Evolutionary conservation across 345 rosid genomes (phyloP).

Genomic region (Euphorbia peplus): DNA sequence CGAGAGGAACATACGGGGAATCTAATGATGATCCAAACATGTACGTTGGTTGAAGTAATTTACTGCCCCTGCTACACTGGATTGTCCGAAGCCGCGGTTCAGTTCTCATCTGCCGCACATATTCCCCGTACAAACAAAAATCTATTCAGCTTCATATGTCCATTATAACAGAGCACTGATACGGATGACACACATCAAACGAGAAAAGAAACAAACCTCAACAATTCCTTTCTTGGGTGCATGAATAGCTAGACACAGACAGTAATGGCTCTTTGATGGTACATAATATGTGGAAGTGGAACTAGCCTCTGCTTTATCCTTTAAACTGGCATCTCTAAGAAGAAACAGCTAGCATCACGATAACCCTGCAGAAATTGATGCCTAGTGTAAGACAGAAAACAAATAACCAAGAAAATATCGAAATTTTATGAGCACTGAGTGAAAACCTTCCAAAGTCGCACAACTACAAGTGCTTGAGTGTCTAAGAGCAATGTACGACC

Average conservation of each 20-base stretch:
- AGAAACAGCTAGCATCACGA: conserved; percentile 90
- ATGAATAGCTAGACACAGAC: conserved; percentile 92
- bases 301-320: conserved; percentile 45
- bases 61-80: conserved; percentile 72
- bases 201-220: conserved; percentile 49
- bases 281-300: conserved; percentile 44
- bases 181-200: neutral
- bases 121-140: too few species aligned
- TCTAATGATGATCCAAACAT: conserved; percentile 65
- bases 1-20: conserved; percentile 75
- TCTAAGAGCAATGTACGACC: conserved; percentile 93
- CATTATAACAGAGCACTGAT: neutral
- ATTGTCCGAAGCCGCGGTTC: conserved; percentile 77
- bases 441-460: conserved; percentile 91
- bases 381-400: neutral
- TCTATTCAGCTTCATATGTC: too few species aligned
- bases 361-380: conserved; percentile 56
- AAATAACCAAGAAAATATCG: neutral
- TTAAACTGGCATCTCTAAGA: conserved; percentile 84
- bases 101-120: conserved; percentile 91
- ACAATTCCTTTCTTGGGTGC: conserved; percentile 94
- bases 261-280: conserved; percentile 73
- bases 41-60: conserved; percentile 76
- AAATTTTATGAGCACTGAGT: neutral
- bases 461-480: conserved; percentile 93